Percentiles rank a stretch among this genome's conserved stretches.
phyloP scores from a whole-genome alignment of 1,139 yeast genomes.

The Geotrichum citri-aurantii region DNA sequence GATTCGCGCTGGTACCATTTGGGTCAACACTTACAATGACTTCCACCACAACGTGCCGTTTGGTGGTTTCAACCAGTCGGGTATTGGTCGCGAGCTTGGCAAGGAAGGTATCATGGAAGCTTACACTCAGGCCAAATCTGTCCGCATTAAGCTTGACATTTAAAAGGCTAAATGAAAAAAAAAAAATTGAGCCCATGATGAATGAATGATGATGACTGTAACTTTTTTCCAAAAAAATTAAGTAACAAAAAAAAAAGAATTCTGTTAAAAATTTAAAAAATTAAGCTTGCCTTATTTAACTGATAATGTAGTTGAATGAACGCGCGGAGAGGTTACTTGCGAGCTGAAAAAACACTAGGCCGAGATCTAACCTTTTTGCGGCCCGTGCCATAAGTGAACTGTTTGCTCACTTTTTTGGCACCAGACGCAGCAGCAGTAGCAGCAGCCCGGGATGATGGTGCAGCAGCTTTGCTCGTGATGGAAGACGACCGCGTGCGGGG shows the following conservation, averaged over 20 bases:
- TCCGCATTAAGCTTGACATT: constrained; percentile 31
- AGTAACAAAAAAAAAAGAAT: too few relatives aligned
- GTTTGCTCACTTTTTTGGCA: background rate
- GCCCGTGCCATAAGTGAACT: background rate
- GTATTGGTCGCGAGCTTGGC: constrained; percentile 88
- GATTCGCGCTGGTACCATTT: constrained; percentile 73
- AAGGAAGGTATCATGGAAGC: constrained; percentile 62
- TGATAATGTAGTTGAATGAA: background rate
- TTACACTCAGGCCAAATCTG: constrained; percentile 73
- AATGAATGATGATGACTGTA: background rate
- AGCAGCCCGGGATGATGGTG: background rate
- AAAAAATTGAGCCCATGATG: background rate
- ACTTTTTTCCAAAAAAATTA: background rate
- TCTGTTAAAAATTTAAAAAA: too few relatives aligned
- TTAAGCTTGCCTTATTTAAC: too few relatives aligned
- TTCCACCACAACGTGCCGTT: constrained; percentile 67
- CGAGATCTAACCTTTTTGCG: background rate
- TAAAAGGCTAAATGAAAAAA: background rate
- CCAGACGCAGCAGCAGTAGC: background rate
- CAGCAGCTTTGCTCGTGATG: background rate
- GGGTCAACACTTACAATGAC: constrained; percentile 76
- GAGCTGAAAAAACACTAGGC: background rate
- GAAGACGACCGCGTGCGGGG: background rate
- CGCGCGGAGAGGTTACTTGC: background rate
- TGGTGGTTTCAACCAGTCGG: constrained; percentile 80